Base-by-base conservation (phyloP, 129 eudicot genomes). In the Tanacetum coccineum region DNA sequence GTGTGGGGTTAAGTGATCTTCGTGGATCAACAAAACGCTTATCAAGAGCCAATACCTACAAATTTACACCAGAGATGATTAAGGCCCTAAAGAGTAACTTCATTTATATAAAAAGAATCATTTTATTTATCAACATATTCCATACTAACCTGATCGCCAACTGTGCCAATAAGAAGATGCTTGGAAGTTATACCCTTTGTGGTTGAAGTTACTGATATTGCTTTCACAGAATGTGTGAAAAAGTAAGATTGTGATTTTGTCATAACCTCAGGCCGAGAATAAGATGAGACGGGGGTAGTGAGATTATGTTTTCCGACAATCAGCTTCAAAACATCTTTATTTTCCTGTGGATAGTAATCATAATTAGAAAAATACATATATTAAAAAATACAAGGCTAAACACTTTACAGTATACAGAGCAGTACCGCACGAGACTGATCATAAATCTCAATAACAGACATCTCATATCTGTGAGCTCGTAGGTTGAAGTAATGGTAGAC, bases 401-500 rank as follows among this genome's bases (percentile, higher is more conserved):
- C 21, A 58, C 22, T 20, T 9, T 46, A 19, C 54, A 71, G 74
- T 26, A 72, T 13, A 63, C 4, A 75, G 40, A 42, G 30, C 48
- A 63, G 36, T 89, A 94, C 99, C 94, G 99, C 95, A 49, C 97
- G 95, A 70, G 97, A 87, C 81, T 89, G 91, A 70, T 94, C 99
- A 72, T 87, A 94, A 21, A 94, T 79, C 80, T 94, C 99, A 78
- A 87, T 87, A 73, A 89, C 97, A 46, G 99, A 89, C 88, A 94
- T 89, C 85, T 89, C 99, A 46, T 89, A 89, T 84, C 95, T 79
- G 78, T 94, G 97, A 47, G 97, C 99, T 75, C 97, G 81, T 67
- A 89, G 79, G 74, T 89, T 94, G 82, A 94, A 94, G 78, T 94
- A 94, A 87, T 94, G 99, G 81, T 94, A 94, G 70, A 94, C 99